A percentile compares a stretch with the other conserved stretches of the same genome.
These are phyloP conservation scores for Fusarium aywerte DNA, from an alignment of 2,329 filamentous ascomycete genomes.

Conservation along the genomic window DNA sequence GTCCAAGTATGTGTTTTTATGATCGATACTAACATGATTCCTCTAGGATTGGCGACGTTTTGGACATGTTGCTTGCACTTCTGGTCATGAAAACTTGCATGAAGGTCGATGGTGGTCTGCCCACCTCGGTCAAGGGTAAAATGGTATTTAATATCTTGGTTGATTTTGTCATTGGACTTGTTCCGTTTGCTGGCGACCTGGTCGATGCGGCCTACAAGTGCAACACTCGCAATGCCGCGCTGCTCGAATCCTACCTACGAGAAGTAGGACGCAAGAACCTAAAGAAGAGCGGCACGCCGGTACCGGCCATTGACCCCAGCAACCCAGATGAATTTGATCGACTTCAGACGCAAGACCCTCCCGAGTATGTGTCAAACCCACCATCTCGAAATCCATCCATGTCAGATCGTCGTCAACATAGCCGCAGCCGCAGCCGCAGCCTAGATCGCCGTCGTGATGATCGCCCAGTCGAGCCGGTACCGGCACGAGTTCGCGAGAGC, in stretches of 20 bases:
- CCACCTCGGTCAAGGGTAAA: conserved; percentile 65
- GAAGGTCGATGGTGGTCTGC: conserved; percentile 81
- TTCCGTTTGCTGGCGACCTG: conserved; percentile 81
- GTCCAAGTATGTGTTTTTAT: not conserved
- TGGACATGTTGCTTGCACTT: conserved; percentile 78
- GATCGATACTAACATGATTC: conserved; percentile 32
- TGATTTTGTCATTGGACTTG: conserved; percentile 78
- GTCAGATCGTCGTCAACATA: conserved; percentile 36
- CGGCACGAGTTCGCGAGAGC: conserved; percentile 45
- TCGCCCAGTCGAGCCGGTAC: conserved; percentile 44
- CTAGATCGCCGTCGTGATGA: conserved; percentile 24
- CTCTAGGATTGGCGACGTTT: conserved; percentile 75
- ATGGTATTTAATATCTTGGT: conserved; percentile 86
- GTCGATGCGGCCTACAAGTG: conserved; percentile 77
- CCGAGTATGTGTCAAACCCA: conserved; percentile 44
- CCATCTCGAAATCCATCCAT: conserved; percentile 44
- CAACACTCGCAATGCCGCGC: conserved; percentile 79
- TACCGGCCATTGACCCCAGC: conserved; percentile 63
- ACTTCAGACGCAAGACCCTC: conserved; percentile 43
- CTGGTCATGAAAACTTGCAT: conserved; percentile 79
- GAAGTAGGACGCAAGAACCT: conserved; percentile 71
- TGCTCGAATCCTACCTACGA: conserved; percentile 75
- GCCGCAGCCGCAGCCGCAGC: conserved; percentile 27
- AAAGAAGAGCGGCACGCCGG: conserved; percentile 57
- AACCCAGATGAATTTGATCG: conserved; percentile 64